Percentiles rank a stretch among this genome's conserved stretches.
Evolutionary conservation across 2,329 filamentous ascomycete genomes (phyloP).

Genomic region (Xylaria sp.): DNA sequence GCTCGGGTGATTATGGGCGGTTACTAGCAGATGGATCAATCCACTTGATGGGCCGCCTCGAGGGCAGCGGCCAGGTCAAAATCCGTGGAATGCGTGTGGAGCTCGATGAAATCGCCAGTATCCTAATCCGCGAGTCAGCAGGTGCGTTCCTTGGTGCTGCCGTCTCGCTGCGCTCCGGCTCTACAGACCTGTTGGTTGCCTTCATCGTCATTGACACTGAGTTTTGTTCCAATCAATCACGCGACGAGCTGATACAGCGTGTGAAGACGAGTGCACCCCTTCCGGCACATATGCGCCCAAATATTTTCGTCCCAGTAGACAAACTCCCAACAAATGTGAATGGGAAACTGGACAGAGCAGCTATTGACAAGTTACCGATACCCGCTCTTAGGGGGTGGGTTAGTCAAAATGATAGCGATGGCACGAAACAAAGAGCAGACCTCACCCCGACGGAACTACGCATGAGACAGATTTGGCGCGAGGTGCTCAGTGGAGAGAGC

Average conservation of each 20-base stretch:
- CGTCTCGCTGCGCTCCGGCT: constrained; percentile 2
- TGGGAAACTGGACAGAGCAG: constrained; percentile 22
- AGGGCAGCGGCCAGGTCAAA: constrained; percentile 55
- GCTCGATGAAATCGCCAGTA: constrained; percentile 15
- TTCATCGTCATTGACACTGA: constrained; percentile 9
- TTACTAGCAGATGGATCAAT: constrained; percentile 49
- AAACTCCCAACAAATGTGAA: constrained; percentile 15
- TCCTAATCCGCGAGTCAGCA: constrained; percentile 26
- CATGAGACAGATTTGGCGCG: constrained; percentile 38
- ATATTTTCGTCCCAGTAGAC: constrained; percentile 17
- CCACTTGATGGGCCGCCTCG: constrained; percentile 50
- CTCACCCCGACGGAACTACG: background rate
- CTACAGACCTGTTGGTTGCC: constrained; percentile 10
- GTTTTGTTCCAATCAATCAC: background rate
- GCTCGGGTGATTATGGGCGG: constrained; percentile 54
- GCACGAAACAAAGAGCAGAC: too few species aligned
- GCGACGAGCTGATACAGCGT: background rate
- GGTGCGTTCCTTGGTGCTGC: constrained; percentile 3
- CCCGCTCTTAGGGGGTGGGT: background rate
- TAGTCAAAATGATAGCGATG: background rate
- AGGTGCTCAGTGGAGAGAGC: constrained; percentile 26
- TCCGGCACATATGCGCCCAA: constrained; percentile 4
- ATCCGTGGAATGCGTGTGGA: constrained; percentile 42
- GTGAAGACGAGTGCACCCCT: too few species aligned
- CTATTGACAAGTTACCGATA: constrained; percentile 41